A percentile compares a stretch with the other conserved stretches of the same genome.
phyloP scores from a whole-genome alignment of 1,139 yeast species.

The Spencermartinsiella ligniputridi region DNA sequence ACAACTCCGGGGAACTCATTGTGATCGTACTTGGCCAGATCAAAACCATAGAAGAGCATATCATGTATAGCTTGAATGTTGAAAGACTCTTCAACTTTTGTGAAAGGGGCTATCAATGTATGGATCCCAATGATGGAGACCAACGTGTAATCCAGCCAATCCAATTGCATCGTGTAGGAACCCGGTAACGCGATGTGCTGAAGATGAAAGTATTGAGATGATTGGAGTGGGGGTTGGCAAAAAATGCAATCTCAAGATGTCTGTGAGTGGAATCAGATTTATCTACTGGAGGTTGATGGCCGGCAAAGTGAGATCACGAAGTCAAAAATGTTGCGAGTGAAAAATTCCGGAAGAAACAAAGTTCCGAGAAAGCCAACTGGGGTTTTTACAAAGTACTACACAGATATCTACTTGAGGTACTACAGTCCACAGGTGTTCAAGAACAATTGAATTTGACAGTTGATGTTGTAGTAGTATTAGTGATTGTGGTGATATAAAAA shows the following conservation, averaged over 20 bases:
- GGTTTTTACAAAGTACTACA: too few relatives aligned
- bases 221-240: neutral
- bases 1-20: slow-evolving; percentile 79
- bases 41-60: slow-evolving; percentile 58
- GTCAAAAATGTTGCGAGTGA: too few relatives aligned
- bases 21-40: slow-evolving; percentile 58
- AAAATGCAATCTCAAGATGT: neutral
- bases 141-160: slow-evolving; percentile 18
- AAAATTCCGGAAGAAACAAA: too few relatives aligned
- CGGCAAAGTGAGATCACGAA: too few relatives aligned
- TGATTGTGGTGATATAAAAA: too few relatives aligned
- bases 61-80: slow-evolving; percentile 89
- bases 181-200: neutral
- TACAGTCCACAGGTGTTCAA: too few relatives aligned
- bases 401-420: too few relatives aligned
- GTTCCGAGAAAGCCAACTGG: too few relatives aligned
- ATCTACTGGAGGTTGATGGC: too few relatives aligned
- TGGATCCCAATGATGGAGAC: slow-evolving; percentile 32
- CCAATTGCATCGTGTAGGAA: slow-evolving; percentile 8
- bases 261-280: neutral
- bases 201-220: neutral
- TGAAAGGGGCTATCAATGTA: slow-evolving; percentile 62
- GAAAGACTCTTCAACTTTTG: slow-evolving; percentile 94
- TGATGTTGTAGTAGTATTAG: too few relatives aligned
- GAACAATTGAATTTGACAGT: too few relatives aligned